Conservation (phyloP, 2,329 filamentous ascomycete species). For the Davidsoniella virescens region DNA sequence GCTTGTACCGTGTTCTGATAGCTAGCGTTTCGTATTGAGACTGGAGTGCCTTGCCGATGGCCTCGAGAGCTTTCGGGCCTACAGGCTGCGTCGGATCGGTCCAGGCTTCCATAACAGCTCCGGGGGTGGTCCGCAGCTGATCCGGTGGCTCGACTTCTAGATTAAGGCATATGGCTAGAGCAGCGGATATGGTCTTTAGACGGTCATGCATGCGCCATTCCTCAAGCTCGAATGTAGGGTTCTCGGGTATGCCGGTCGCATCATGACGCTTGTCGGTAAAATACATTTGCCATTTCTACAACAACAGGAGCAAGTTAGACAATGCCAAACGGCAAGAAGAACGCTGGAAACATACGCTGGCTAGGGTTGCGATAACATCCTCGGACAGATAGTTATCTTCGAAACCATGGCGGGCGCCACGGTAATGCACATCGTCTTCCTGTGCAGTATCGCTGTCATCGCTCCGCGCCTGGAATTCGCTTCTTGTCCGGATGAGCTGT, state of each 20-base stretch:
- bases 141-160: conserved; percentile 96
- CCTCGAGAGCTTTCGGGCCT: conserved; percentile 72
- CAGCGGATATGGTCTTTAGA: conserved; percentile 89
- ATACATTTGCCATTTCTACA: conserved; percentile 97
- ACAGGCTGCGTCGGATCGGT: conserved; percentile 74
- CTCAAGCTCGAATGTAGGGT: conserved; percentile 49
- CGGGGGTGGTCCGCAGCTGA: conserved; percentile 86
- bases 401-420: conserved; percentile 66
- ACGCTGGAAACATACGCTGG: conserved; percentile 43
- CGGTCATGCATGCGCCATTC: conserved; percentile 97
- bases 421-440: conserved; percentile 33
- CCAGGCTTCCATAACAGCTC: conserved; percentile 91
- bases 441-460: conserved; percentile 26
- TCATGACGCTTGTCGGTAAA: conserved; percentile 97
- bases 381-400: conserved; percentile 84
- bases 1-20: conserved; percentile 90
- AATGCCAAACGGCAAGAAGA: not conserved
- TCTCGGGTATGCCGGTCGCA: conserved; percentile 74
- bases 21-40: conserved; percentile 92
- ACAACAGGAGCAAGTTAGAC: conserved; percentile 13
- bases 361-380: conserved; percentile 72
- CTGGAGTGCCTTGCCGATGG: conserved; percentile 92
- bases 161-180: conserved; percentile 86
- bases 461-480: conserved; percentile 32
- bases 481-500: conserved; percentile 38